These are phyloP conservation scores for Pseudotsuga menziesii DNA, from an alignment of 75 land plant species.

Conservation along the genomic window DNA sequence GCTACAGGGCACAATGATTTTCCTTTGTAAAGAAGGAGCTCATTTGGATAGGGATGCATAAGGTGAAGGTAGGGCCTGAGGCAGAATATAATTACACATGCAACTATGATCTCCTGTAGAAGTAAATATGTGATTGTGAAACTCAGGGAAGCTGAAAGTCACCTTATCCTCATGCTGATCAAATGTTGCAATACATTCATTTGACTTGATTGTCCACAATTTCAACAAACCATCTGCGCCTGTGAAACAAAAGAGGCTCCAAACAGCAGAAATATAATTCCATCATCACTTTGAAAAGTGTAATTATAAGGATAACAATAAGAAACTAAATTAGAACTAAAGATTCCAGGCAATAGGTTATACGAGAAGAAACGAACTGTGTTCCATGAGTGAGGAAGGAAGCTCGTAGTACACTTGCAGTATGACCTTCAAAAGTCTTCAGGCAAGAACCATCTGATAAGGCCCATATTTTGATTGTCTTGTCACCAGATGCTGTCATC, in stretches of 20 bases:
- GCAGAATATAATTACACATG: no score
- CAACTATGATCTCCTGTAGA: no score
- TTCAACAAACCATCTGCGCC: constrained; percentile 95
- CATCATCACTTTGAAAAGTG: background rate
- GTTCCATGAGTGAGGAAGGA: constrained; percentile 84
- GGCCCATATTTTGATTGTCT: constrained; percentile 87
- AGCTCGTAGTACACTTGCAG: constrained; percentile 80
- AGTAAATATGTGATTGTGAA: background rate
- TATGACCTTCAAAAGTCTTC: constrained; percentile 97
- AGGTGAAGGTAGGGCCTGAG: no score
- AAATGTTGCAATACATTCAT: constrained; percentile 91
- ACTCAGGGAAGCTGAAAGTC: background rate
- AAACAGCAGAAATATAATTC: background rate
- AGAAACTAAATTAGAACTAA: background rate
- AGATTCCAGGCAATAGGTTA: background rate
- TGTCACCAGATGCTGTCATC: constrained; percentile 88
- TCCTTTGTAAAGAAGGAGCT: no score
- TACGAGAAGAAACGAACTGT: constrained; percentile 93
- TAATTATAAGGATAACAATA: background rate
- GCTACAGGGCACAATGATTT: no score
- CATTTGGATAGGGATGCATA: no score
- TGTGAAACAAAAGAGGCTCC: constrained; percentile 18
- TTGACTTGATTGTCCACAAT: constrained; percentile 89
- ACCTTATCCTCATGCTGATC: constrained; percentile 96
- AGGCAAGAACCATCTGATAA: constrained; percentile 87